These are phyloP conservation scores for Starmera caribaea DNA, from an alignment of 805 yeast species.

Conservation along the genomic window DNA sequence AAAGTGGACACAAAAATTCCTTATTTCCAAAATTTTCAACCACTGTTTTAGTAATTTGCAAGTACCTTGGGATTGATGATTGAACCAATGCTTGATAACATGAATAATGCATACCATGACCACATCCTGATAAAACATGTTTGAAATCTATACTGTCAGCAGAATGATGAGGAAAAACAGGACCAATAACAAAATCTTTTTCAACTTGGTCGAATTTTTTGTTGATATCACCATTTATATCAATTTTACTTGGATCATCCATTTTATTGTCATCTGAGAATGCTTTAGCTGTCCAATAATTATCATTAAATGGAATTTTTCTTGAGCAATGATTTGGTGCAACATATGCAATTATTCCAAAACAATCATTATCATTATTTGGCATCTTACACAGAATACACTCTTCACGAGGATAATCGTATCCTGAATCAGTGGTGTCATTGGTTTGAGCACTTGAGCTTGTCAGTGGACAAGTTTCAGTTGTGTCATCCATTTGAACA, in stretches of 20 bases:
- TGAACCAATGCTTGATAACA: conserved; percentile 62
- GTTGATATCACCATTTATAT: conserved; percentile 26
- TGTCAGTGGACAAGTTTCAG: too few species aligned
- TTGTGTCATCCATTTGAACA: conserved; percentile 27
- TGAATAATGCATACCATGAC: conserved; percentile 85
- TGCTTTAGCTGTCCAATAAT: conserved; percentile 57
- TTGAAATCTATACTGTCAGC: conserved; percentile 28
- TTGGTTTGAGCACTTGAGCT: conserved; percentile 2
- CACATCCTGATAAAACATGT: conserved; percentile 65
- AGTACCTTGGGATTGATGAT: conserved; percentile 44
- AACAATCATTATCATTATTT: conserved; percentile 50
- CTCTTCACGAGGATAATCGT: conserved; percentile 66
- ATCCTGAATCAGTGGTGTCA: conserved; percentile 26
- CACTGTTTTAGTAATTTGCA: conserved; percentile 70
- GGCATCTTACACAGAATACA: conserved; percentile 82
- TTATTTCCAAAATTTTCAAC: conserved; percentile 65
- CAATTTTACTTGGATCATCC: conserved; percentile 8
- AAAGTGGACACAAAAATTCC: conserved; percentile 83
- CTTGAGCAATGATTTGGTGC: conserved; percentile 52
- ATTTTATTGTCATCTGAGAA: conserved; percentile 33
- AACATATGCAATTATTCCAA: conserved; percentile 64
- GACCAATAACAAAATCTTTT: conserved; percentile 45
- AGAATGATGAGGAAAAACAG: conserved; percentile 45
- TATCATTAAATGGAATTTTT: conserved; percentile 50
- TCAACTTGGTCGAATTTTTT: conserved; percentile 27